These are phyloP conservation scores for Punctularia strigosozonata DNA, from an alignment of 768 basidiomycete genomes.

Conservation along the genomic window DNA sequence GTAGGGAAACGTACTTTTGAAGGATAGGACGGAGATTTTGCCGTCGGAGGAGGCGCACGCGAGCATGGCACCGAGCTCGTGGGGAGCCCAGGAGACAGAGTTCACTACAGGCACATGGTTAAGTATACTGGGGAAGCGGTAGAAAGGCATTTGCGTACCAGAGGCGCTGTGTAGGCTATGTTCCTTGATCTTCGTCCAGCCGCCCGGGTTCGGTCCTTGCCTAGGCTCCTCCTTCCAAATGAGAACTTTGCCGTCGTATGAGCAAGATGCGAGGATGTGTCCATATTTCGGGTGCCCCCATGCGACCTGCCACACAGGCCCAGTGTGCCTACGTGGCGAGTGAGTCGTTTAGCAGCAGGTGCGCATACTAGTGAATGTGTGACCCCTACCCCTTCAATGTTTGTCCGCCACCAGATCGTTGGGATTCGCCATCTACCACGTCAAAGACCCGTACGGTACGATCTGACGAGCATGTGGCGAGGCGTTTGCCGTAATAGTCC, in stretches of 20 bases:
- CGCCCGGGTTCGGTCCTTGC: conserved; percentile 40
- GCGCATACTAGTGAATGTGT: neutral
- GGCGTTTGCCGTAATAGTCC: conserved; percentile 93
- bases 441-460: conserved; percentile 93
- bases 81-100: conserved; percentile 98
- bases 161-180: conserved; percentile 90
- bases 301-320: conserved; percentile 95
- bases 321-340: conserved; percentile 59
- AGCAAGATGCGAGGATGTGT: conserved; percentile 93
- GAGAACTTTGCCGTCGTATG: conserved; percentile 95
- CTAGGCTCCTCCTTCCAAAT: conserved; percentile 91
- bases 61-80: conserved; percentile 91
- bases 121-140: neutral
- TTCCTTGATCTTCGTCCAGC: conserved; percentile 93
- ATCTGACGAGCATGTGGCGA: conserved; percentile 96
- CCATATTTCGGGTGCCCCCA: conserved; percentile 99
- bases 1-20: conserved; percentile 65
- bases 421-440: conserved; percentile 78
- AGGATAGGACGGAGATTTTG: conserved; percentile 90
- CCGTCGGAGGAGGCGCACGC: conserved; percentile 97
- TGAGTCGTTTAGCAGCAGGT: neutral
- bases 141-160: conserved; percentile 45
- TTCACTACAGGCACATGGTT: conserved; percentile 48
- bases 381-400: conserved; percentile 67
- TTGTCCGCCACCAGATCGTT: conserved; percentile 52